phyloP scores from a whole-genome alignment of 331 rosid genomes.

The Stylosanthes scabra region DNA sequence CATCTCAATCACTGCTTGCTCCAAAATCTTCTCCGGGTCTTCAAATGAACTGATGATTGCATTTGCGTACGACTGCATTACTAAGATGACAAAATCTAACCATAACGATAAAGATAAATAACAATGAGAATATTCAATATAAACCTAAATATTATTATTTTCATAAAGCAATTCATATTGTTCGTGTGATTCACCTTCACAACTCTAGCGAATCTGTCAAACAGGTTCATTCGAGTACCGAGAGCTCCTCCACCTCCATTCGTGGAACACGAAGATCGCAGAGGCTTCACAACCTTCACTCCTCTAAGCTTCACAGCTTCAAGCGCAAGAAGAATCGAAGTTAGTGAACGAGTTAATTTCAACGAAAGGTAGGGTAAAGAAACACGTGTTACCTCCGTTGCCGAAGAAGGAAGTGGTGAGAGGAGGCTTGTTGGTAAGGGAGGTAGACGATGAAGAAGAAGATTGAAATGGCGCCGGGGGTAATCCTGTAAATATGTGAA shows the following conservation, averaged over 20 bases:
- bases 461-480: constrained; percentile 58
- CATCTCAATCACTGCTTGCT: constrained; percentile 97
- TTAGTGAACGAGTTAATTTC: neutral
- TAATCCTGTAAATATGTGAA: constrained; percentile 65
- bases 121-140: constrained; percentile 33
- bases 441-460: constrained; percentile 49
- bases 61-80: constrained; percentile 93
- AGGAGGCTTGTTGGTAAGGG: constrained; percentile 63
- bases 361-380: neutral
- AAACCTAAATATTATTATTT: neutral
- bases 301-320: constrained; percentile 44
- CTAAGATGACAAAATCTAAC: constrained; percentile 50
- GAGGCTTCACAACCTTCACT: constrained; percentile 37
- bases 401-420: constrained; percentile 71
- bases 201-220: constrained; percentile 58
- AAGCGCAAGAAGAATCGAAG: constrained; percentile 27
- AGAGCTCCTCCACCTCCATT: constrained; percentile 57
- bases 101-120: constrained; percentile 33
- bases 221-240: constrained; percentile 52
- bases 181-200: constrained; percentile 51
- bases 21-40: constrained; percentile 97
- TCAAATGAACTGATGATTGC: constrained; percentile 87
- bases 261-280: constrained; percentile 12
- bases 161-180: neutral
- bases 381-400: constrained; percentile 46